Conservation (phyloP, 116 monocot genomes). For the Trichopus zeylanicus region DNA sequence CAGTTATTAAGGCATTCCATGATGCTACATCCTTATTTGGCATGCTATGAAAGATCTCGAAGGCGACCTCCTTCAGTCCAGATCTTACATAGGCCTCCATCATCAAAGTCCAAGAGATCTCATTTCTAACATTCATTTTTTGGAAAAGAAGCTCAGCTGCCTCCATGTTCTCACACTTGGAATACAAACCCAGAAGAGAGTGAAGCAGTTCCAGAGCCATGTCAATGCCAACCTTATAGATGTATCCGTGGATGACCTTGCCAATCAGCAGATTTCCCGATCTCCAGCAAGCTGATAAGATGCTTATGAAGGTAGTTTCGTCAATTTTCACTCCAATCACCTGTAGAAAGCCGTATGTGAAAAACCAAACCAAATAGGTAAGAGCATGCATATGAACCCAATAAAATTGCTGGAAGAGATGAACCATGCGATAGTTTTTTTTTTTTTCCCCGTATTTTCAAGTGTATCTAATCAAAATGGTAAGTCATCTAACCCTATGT, state of each 20-base stretch:
- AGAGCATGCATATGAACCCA: too few relatives aligned
- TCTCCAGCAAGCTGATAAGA: conserved; percentile 21
- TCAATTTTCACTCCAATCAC: conserved; percentile 19
- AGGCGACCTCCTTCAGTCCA: conserved; percentile 19
- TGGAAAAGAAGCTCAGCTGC: conserved; percentile 21
- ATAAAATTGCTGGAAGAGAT: too few relatives aligned
- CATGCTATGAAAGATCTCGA: conserved; percentile 22
- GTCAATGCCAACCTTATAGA: conserved; percentile 13
- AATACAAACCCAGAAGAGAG: conserved; percentile 28
- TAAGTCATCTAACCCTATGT: background rate
- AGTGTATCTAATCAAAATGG: too few relatives aligned
- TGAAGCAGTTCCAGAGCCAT: conserved; percentile 27
- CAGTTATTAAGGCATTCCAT: conserved; percentile 41
- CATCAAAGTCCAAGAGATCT: conserved; percentile 38
- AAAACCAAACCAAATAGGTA: too few relatives aligned
- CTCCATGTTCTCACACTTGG: conserved; percentile 25
- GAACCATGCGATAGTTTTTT: too few relatives aligned
- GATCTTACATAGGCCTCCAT: conserved; percentile 21
- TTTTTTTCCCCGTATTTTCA: too few relatives aligned
- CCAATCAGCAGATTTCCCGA: conserved; percentile 16
- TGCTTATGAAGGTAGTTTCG: conserved; percentile 22
- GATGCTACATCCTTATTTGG: conserved; percentile 27
- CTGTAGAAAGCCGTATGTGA: conserved; percentile 1
- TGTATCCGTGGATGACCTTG: conserved; percentile 24
- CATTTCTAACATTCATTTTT: conserved; percentile 20